These are phyloP conservation scores for Taxillus chinensis DNA, from an alignment of 164 flowering plant species.

Conservation along the genomic window DNA sequence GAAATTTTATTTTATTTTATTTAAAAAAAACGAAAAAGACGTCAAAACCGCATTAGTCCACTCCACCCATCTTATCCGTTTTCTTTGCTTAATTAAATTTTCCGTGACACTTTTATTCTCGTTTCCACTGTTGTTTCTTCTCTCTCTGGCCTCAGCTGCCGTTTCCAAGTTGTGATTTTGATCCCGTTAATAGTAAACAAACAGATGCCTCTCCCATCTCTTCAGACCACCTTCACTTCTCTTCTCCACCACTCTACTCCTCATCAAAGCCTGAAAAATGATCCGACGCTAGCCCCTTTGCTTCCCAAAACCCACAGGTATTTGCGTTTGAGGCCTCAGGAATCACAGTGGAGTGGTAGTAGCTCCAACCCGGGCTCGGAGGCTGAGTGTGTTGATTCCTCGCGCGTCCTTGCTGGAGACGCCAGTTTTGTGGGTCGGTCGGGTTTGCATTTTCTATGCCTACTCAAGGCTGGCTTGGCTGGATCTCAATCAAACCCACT, in stretches of 20 bases:
- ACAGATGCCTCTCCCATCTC: constrained; percentile 22
- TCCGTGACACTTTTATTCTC: too few species aligned
- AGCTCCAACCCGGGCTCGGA: constrained; percentile 1
- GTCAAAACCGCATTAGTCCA: too few species aligned
- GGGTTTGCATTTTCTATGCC: constrained; percentile 77
- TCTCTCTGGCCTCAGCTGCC: too few species aligned
- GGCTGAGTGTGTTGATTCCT: background rate
- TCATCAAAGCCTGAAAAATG: constrained; percentile 7
- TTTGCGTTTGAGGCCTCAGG: background rate
- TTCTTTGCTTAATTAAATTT: too few species aligned
- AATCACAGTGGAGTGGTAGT: background rate
- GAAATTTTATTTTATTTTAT: too few species aligned
- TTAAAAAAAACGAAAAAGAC: too few species aligned
- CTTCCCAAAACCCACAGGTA: constrained; percentile 21
- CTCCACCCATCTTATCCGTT: too few species aligned
- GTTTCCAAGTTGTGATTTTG: too few species aligned
- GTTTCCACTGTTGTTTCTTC: too few species aligned
- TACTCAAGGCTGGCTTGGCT: constrained; percentile 80
- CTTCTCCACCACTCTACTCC: constrained; percentile 8
- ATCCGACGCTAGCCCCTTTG: constrained; percentile 2
- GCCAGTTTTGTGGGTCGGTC: constrained; percentile 82
- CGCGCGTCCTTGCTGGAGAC: constrained; percentile 60
- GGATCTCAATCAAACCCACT: constrained; percentile 74
- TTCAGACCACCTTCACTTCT: constrained; percentile 18
- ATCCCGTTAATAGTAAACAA: background rate